Evolutionary conservation across 805 yeast genomes (phyloP), one percentile per base, ranked within the genome.

Genomic region (Cephaloascus albidus): DNA sequence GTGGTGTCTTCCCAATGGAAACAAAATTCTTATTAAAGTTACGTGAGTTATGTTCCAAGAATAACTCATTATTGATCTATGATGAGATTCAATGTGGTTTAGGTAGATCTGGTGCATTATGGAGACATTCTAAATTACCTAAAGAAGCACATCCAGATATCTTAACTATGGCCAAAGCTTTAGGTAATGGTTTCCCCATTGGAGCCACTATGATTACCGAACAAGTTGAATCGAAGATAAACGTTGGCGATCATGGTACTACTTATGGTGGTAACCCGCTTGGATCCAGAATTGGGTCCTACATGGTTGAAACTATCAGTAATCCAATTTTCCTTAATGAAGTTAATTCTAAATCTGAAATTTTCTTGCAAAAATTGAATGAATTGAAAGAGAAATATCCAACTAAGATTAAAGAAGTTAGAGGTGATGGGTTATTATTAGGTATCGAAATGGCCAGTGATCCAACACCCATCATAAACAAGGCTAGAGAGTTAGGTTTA

Each of bases 81-180:
- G 98, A 90, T 64, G 98, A 90, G 65, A 90, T 90, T 52, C 98
- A 90, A 61, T 87, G 96, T 70, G 98, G 98, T 15, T 70, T 90
- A 49, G 96, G 96, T 15, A 80, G 98, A 58, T 72, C 95, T 0
- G 97, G 97, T 35, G 74, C 76, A 44, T 65, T 93, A 33, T 90
- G 98, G 98, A 95, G 97, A 0, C 98, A 90, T 57, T 68, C 78
- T 33, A 66, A 73, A 43, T 65, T 83, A 37, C 89, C 93, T 32
- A 58, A 66, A 36, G 85, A 78, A 42, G 95, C 93, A 0, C 95
- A 87, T 54, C 98, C 98, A 2, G 98, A 93, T 60, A 86, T 93
- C 42, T 58, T 90, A 35, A 90, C 97, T 17, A 76, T 81, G 74
- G 98, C 98, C 37, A 93, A 93, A 61, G 97, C 97, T 3, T 68